These are phyloP conservation scores for Boletus holoroseus DNA, from an alignment of 1,284 basidiomycete species.

Conservation along the genomic window DNA sequence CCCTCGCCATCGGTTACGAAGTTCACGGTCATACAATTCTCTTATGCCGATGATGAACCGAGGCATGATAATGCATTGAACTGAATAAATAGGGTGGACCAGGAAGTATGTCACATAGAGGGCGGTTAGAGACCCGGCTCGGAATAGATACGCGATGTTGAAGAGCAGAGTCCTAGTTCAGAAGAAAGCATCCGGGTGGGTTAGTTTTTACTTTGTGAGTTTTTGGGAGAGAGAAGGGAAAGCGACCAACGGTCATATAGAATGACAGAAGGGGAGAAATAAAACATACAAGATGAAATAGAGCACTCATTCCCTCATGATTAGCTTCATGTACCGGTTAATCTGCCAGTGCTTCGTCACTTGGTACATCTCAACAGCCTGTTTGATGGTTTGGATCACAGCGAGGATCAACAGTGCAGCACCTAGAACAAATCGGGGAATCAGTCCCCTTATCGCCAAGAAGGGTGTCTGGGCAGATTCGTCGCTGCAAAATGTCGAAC, in stretches of 20 bases:
- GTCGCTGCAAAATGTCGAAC: too few species aligned
- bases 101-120: too few species aligned
- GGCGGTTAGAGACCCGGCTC: too few species aligned
- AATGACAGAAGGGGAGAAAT: not conserved
- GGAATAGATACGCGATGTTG: not conserved
- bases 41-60: too few species aligned
- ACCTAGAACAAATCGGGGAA: slow-evolving; percentile 2
- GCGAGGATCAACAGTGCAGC: not conserved
- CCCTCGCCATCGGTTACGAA: not conserved
- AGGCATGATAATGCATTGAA: too few species aligned
- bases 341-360: slow-evolving; percentile 3
- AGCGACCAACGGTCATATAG: not conserved
- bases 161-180: not conserved
- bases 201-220: not conserved
- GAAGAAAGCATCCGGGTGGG: too few species aligned
- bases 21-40: not conserved
- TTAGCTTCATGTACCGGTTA: too few species aligned
- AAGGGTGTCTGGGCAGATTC: too few species aligned
- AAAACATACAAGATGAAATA: slow-evolving; percentile 21
- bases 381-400: not conserved
- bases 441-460: too few species aligned
- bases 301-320: too few species aligned
- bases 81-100: too few species aligned
- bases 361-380: not conserved
- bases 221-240: not conserved